These are phyloP conservation scores for Eragrostis curvula DNA, from an alignment of 176 grass and related monocot species.

Conservation along the genomic window DNA sequence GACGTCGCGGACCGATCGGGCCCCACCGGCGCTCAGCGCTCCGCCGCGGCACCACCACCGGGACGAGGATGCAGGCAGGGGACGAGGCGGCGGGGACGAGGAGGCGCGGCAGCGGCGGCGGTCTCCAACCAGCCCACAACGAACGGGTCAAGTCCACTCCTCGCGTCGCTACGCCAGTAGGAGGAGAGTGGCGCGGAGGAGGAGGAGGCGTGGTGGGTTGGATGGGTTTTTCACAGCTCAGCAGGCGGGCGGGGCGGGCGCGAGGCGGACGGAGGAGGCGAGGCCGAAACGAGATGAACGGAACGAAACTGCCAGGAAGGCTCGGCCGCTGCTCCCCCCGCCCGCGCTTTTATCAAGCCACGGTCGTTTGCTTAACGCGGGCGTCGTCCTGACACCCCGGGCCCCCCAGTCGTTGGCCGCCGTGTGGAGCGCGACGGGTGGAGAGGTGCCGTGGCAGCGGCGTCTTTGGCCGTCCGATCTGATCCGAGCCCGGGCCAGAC, in stretches of 20 bases:
- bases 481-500: neutral
- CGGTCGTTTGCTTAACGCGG: slow-evolving; percentile 44
- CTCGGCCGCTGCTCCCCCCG: neutral
- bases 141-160: slow-evolving; percentile 8
- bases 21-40: neutral
- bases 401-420: neutral
- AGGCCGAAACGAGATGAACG: too few species aligned
- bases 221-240: slow-evolving; percentile 8
- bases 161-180: neutral
- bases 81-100: neutral
- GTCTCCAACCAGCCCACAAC: neutral
- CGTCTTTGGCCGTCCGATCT: neutral
- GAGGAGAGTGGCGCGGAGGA: neutral
- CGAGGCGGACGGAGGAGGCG: too few species aligned
- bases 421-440: neutral
- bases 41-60: neutral
- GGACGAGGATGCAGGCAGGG: too few species aligned
- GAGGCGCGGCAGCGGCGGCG: neutral
- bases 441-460: neutral
- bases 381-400: slow-evolving; percentile 21
- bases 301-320: slow-evolving; percentile 12
- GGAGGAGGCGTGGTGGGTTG: too few species aligned
- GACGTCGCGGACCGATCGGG: neutral
- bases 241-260: neutral
- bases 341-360: slow-evolving; percentile 22